Evolutionary conservation across 169 alveolate genomes (phyloP).

Genomic region (Pseudocohnilembus persalinus): DNA sequence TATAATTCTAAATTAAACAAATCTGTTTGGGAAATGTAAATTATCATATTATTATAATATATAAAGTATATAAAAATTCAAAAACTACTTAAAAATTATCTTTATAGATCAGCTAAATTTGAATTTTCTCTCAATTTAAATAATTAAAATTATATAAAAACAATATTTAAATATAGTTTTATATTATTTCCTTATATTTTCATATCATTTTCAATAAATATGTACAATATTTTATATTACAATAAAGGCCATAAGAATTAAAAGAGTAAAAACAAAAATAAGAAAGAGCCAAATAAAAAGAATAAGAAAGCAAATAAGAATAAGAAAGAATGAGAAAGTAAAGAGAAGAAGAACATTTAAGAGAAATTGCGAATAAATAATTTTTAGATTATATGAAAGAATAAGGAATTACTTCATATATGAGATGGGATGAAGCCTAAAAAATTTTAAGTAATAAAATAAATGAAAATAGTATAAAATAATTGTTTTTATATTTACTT

Average conservation of each 20-base stretch:
- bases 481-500: too few relatives aligned
- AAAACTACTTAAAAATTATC: too few relatives aligned
- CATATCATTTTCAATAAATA: background rate
- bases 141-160: too few relatives aligned
- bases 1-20: background rate
- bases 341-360: background rate
- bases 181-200: too few relatives aligned
- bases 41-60: too few relatives aligned
- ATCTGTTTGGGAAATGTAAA: background rate
- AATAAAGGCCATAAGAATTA: slow-evolving; percentile 35
- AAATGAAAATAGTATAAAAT: background rate
- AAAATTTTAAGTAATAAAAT: background rate
- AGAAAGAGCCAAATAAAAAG: slow-evolving; percentile 4
- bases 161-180: too few relatives aligned
- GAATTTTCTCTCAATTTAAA: too few relatives aligned
- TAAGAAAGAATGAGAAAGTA: slow-evolving; percentile 1
- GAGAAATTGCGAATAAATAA: slow-evolving; percentile 5
- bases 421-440: slow-evolving; percentile 26
- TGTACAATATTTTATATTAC: background rate
- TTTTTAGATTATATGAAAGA: slow-evolving; percentile 21
- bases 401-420: background rate
- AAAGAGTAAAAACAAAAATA: slow-evolving; percentile 5
- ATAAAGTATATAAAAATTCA: too few relatives aligned
- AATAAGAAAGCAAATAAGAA: background rate
- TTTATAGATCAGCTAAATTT: too few relatives aligned